These are phyloP conservation scores for Phytopythium helicoides DNA, from an alignment of 352 stramenopile species.

Conservation along the genomic window DNA sequence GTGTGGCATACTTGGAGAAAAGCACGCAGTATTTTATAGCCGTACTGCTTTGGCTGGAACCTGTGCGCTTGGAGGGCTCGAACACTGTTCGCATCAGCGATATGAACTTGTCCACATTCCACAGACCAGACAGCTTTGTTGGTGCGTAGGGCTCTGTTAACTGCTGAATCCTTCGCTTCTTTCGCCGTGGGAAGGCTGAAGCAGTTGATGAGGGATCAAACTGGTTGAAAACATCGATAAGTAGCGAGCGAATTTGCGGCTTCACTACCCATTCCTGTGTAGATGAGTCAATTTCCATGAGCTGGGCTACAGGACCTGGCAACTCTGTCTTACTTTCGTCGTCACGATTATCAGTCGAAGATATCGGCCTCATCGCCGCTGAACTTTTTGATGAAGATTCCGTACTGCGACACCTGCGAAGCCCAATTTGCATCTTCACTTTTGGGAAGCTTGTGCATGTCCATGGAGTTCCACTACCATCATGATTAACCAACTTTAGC, in stretches of 20 bases:
- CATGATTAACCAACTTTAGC: not conserved
- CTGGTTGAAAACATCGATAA: conserved; percentile 40
- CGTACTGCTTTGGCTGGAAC: conserved; percentile 16
- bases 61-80: conserved; percentile 10
- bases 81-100: conserved; percentile 37
- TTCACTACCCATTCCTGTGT: conserved; percentile 24
- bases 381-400: not conserved
- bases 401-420: not conserved
- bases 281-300: conserved; percentile 1
- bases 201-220: conserved; percentile 17
- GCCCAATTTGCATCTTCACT: conserved; percentile 4
- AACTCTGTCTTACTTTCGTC: not conserved
- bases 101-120: conserved; percentile 72
- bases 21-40: conserved; percentile 42
- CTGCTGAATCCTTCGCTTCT: conserved; percentile 40
- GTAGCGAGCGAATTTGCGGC: conserved; percentile 16
- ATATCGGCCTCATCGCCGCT: not conserved
- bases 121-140: conserved; percentile 14
- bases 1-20: conserved; percentile 66
- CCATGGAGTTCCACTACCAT: not conserved
- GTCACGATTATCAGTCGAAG: not conserved
- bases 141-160: not conserved
- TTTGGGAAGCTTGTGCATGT: conserved; percentile 2
- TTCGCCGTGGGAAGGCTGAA: conserved; percentile 43
- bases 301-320: not conserved